These are phyloP conservation scores for Gastrolobium bilobum DNA, from an alignment of 306 rosid genomes.

Conservation along the genomic window DNA sequence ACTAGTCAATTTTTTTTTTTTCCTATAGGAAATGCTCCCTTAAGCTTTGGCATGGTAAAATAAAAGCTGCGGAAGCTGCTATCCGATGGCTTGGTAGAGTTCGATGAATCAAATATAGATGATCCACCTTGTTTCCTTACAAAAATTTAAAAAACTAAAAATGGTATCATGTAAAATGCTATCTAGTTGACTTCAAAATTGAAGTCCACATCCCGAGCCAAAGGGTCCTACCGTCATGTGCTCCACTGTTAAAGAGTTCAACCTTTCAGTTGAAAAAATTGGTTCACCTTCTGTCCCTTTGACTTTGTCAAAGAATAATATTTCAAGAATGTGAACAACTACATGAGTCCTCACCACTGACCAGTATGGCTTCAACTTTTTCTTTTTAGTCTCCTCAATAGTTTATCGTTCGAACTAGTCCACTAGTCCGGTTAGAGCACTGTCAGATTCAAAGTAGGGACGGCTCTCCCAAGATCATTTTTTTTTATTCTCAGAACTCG, in stretches of 20 bases:
- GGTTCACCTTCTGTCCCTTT: too few relatives aligned
- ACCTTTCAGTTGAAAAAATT: not conserved
- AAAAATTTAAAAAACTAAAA: not conserved
- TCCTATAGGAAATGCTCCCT: too few relatives aligned
- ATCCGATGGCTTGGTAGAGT: not conserved
- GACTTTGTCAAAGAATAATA: too few relatives aligned
- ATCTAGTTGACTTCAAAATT: not conserved
- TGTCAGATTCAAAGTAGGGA: too few relatives aligned
- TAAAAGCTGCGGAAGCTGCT: not conserved
- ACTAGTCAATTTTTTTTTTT: too few relatives aligned
- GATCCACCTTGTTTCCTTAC: not conserved
- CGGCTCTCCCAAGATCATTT: too few relatives aligned
- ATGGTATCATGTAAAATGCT: not conserved
- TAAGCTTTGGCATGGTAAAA: too few relatives aligned
- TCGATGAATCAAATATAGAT: not conserved
- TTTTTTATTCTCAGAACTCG: too few relatives aligned
- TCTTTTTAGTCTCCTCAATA: too few relatives aligned
- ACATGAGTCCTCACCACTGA: not conserved
- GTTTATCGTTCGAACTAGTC: too few relatives aligned
- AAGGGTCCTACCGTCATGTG: not conserved
- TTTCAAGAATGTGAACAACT: not conserved
- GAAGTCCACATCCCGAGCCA: not conserved
- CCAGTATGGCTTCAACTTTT: too few relatives aligned
- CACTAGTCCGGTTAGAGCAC: too few relatives aligned
- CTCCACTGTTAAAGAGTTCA: not conserved